phyloP scores from a whole-genome alignment of 2,329 filamentous ascomycete species.

The Mycosphaerelloides madeirae region DNA sequence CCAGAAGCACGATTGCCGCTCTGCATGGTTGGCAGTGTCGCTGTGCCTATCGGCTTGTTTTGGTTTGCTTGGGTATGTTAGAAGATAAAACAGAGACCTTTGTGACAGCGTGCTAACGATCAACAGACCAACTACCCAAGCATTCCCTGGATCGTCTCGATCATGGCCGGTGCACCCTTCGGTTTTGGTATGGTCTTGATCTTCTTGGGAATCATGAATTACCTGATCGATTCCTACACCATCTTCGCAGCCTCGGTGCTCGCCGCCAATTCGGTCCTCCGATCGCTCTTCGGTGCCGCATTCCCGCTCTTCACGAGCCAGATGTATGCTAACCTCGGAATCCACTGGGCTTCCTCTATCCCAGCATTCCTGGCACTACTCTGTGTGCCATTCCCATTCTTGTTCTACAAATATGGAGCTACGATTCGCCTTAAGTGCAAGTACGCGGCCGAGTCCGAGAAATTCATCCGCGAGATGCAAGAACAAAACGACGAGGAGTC shows the following conservation, averaged over 20 bases:
- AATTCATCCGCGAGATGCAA: conserved; percentile 50
- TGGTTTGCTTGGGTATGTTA: conserved; percentile 57
- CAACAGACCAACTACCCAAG: conserved; percentile 47
- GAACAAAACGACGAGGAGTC: conserved; percentile 13
- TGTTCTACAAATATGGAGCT: conserved; percentile 67
- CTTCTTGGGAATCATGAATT: conserved; percentile 62
- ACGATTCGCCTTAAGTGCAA: conserved; percentile 62
- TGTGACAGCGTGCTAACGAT: too few relatives aligned
- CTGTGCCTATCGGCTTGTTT: conserved; percentile 61
- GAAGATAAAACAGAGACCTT: too few relatives aligned
- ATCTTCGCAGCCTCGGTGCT: conserved; percentile 68
- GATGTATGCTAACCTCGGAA: conserved; percentile 52
- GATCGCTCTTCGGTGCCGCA: conserved; percentile 69
- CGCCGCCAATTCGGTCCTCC: conserved; percentile 73
- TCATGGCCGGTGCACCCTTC: conserved; percentile 50
- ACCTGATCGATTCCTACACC: conserved; percentile 58
- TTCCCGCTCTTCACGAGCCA: conserved; percentile 76
- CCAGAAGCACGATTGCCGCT: conserved; percentile 63
- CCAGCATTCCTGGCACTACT: conserved; percentile 69
- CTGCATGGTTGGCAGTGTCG: conserved; percentile 57
- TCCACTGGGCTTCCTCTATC: conserved; percentile 65
- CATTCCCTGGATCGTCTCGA: conserved; percentile 54
- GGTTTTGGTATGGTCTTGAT: conserved; percentile 60
- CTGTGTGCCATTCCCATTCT: conserved; percentile 68
- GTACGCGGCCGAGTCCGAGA: conserved; percentile 63